Percentiles rank a stretch among this genome's conserved stretches.
phyloP scores from a whole-genome alignment of 225 moss, liverwort and hornwort genomes.

The Rhytidiadelphus loreus region DNA sequence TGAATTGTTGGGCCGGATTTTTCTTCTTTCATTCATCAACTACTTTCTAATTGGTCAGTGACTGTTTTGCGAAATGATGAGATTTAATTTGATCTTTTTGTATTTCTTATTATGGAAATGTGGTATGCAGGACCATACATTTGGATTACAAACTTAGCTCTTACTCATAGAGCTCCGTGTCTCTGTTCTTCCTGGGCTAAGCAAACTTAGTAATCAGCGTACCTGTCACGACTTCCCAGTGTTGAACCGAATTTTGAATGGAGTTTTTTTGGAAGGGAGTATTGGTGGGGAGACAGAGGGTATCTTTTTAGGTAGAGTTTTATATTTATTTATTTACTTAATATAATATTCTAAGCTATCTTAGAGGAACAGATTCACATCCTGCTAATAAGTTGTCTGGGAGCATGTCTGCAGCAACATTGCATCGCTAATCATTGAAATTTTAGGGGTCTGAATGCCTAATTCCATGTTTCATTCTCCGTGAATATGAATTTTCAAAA shows the following conservation, averaged over 20 bases:
- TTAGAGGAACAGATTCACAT: background rate
- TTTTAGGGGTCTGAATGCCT: background rate
- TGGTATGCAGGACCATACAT: constrained; percentile 52
- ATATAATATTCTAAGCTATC: background rate
- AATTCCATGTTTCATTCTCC: background rate
- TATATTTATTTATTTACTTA: background rate
- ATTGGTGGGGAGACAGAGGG: background rate
- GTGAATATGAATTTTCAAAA: background rate
- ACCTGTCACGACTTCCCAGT: background rate
- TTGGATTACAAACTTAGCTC: constrained; percentile 87
- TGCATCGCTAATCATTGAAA: background rate
- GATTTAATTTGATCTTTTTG: background rate
- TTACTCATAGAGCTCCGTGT: constrained; percentile 69
- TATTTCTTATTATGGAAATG: background rate
- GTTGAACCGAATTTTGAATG: background rate
- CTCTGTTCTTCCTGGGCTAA: constrained; percentile 58
- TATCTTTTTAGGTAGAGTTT: background rate
- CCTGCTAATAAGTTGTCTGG: background rate
- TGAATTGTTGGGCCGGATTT: background rate
- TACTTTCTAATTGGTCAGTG: background rate
- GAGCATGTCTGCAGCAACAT: background rate
- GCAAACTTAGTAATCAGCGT: background rate
- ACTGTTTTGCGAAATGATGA: background rate
- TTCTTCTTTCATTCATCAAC: background rate
- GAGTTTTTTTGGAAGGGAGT: background rate